Evolutionary conservation across 1,139 yeast genomes (phyloP).

Genomic region (Insectozyma bohioensis): DNA sequence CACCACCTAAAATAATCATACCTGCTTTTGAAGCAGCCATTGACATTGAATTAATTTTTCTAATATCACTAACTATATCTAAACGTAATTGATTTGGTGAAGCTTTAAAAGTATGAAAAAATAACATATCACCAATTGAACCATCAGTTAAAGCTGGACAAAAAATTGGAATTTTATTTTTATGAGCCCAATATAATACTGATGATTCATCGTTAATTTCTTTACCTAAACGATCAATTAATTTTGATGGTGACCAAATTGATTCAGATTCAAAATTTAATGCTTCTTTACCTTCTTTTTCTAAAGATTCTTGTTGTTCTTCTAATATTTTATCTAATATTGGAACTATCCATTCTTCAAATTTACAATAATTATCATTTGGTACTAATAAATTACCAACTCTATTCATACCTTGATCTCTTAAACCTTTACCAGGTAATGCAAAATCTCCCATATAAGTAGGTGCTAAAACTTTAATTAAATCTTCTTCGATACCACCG

Average conservation of each 20-base stretch:
- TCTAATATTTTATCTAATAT: conserved; percentile 80
- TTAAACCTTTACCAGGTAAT: conserved; percentile 72
- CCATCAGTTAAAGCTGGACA: conserved; percentile 99
- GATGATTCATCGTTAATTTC: conserved; percentile 92
- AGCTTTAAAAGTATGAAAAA: conserved; percentile 95
- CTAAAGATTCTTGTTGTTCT: conserved; percentile 77
- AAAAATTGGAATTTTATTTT: conserved; percentile 91
- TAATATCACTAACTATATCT: conserved; percentile 91
- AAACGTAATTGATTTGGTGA: conserved; percentile 86
- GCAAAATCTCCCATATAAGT: conserved; percentile 91
- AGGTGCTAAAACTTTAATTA: conserved; percentile 93
- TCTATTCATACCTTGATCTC: conserved; percentile 96
- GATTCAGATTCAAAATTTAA: conserved; percentile 45
- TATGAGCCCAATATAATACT: conserved; percentile 98
- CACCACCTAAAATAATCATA: conserved; percentile 96
- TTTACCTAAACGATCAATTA: conserved; percentile 90
- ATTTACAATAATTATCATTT: conserved; percentile 93
- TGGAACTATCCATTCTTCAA: conserved; percentile 98
- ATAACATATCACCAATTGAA: conserved; percentile 96
- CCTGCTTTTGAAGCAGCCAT: conserved; percentile 97
- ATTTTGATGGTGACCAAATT: conserved; percentile 88
- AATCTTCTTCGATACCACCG: conserved; percentile 97
- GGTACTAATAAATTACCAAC: conserved; percentile 97
- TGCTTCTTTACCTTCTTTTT: conserved; percentile 60
- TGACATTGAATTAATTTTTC: conserved; percentile 86